Evolutionary conservation across 179 eudicot genomes (phyloP).

Genomic region (Drosera spatulata): DNA sequence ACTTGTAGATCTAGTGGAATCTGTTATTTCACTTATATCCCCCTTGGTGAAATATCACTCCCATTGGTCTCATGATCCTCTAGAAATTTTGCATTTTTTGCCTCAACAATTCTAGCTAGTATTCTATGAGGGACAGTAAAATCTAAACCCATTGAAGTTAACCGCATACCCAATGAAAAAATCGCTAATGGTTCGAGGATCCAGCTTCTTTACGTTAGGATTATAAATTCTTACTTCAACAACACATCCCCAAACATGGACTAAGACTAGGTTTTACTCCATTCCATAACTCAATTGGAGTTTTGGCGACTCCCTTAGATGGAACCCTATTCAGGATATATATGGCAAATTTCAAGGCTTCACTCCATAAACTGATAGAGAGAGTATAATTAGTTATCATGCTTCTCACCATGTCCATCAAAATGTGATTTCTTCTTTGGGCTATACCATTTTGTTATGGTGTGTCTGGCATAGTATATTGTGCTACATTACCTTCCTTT

Average conservation of each 20-base stretch:
- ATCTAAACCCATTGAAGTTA: background rate
- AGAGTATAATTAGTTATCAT: background rate
- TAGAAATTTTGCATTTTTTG: background rate
- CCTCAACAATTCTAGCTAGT: conserved; percentile 1
- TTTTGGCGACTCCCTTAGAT: background rate
- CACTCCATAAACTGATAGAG: background rate
- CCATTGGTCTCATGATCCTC: background rate
- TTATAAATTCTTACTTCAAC: background rate
- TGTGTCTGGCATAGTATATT: background rate
- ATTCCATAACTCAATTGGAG: background rate
- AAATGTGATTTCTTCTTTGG: background rate
- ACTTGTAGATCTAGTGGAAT: background rate
- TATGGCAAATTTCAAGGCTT: background rate
- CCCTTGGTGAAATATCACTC: background rate
- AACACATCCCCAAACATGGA: background rate
- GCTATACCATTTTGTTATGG: background rate
- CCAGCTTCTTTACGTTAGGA: background rate
- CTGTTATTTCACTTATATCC: background rate
- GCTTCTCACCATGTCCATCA: conserved; percentile 1
- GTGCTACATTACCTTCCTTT: background rate
- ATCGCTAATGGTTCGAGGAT: background rate
- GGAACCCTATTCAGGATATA: background rate
- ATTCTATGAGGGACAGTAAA: background rate
- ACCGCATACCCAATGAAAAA: background rate
- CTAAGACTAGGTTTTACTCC: background rate